These are phyloP conservation scores for Cucurbita argyrosperma DNA, from an alignment of 306 rosid genomes.

Conservation along the genomic window DNA sequence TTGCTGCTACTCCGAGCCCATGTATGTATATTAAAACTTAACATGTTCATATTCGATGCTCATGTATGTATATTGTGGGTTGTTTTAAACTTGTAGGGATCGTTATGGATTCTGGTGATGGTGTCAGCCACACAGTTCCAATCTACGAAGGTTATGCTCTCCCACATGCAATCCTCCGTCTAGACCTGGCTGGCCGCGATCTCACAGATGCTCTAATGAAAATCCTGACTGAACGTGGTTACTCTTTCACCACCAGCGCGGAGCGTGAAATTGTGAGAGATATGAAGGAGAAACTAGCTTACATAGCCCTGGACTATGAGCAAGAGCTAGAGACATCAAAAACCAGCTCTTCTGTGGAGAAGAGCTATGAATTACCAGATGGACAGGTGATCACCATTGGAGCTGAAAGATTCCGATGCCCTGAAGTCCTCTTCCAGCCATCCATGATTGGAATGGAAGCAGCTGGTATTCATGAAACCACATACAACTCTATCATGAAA, in stretches of 20 bases:
- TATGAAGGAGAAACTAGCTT: slow-evolving; percentile 80
- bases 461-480: slow-evolving; percentile 87
- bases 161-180: slow-evolving; percentile 95
- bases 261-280: slow-evolving; percentile 98
- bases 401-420: slow-evolving; percentile 84
- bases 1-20: no score
- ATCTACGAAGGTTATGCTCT: slow-evolving; percentile 95
- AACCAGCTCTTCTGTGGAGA: slow-evolving; percentile 85
- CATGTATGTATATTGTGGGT: not conserved
- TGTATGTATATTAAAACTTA: not conserved
- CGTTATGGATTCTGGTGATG: slow-evolving; percentile 93
- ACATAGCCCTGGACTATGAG: slow-evolving; percentile 85
- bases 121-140: slow-evolving; percentile 98
- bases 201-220: slow-evolving; percentile 92
- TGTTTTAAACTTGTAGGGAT: slow-evolving; percentile 33
- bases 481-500: slow-evolving; percentile 96
- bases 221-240: slow-evolving; percentile 96
- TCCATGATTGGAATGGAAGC: slow-evolving; percentile 98
- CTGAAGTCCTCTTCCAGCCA: slow-evolving; percentile 97
- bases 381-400: slow-evolving; percentile 96
- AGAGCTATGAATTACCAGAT: slow-evolving; percentile 92
- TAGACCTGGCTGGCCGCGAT: slow-evolving; percentile 96
- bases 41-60: not conserved
- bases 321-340: slow-evolving; percentile 81
- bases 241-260: slow-evolving; percentile 87